Base-by-base conservation (phyloP, 2,329 filamentous ascomycete species). In the Beauveria bassiana region DNA sequence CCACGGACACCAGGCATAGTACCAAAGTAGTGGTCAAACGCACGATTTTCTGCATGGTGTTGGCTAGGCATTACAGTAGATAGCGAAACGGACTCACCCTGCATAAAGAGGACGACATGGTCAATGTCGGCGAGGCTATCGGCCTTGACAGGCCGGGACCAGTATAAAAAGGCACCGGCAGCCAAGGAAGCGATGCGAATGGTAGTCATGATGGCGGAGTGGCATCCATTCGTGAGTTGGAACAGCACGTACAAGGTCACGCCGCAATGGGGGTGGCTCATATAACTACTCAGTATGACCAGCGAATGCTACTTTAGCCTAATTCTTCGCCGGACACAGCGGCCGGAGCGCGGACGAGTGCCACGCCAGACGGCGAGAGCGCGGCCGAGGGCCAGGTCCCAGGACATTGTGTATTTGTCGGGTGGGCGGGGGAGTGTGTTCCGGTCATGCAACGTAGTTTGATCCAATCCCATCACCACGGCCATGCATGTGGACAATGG, bases 61-160 rank as follows among this genome's bases (percentile, higher is more conserved):
- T 34, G 34, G 34, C 34, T 14, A 14, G 12, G 34, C 12, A 38
- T 5, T 46, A 5, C 31, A 20, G 38, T 10, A 18, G n/a, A 16
- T 26, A 43, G 18, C 22, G 3, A 45, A 12, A 18, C n/a, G 5
- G 45, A 38, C 57, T 46, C 52, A 70, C 70, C 79, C 66, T 83
- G 81, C 81, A 84, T 84, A 70, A 83, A 83, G 12, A 83, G 76
- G 12, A 83, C 76, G 31, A 83, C 80, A 79, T 84, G 81, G 26
- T 83, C 75, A 62, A 84, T 80, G 61, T 83, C 80, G 22, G 45
- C 52, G 20, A 63, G 42, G n/a, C 61, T 18, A 43, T 42, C 31
- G 22, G 62, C 58, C 20, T 22, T 50, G 61, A 18, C 54, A 45
- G 50, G 14, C 20, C 50, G 47, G 8, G 61, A 52, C 47, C 49